phyloP scores from a whole-genome alignment of 768 basidiomycete species.

The Macrolepiota albuminosa region DNA sequence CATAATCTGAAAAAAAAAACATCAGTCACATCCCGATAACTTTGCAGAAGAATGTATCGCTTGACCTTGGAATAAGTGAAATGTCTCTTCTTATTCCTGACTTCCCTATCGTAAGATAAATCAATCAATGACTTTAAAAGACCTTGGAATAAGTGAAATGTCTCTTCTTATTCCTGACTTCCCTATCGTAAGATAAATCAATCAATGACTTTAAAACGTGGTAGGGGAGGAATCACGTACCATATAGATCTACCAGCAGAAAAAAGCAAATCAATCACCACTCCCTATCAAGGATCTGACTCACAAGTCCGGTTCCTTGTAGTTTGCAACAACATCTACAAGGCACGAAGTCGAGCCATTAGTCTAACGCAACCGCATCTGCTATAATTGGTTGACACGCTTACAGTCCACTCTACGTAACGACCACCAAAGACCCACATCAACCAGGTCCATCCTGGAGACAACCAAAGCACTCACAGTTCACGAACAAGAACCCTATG shows the following conservation, averaged over 20 bases:
- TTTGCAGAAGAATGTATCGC: constrained; percentile 13
- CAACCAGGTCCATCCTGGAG: background rate
- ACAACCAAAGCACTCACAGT: constrained; percentile 43
- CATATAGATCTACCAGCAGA: constrained; percentile 62
- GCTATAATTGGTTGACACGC: constrained; percentile 13
- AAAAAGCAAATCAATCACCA: background rate
- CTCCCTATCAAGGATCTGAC: constrained; percentile 20
- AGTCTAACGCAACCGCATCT: background rate
- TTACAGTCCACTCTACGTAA: constrained; percentile 64
- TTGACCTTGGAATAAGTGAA: constrained; percentile 84
- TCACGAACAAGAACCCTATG: constrained; percentile 67
- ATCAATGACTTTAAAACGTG: too few relatives aligned
- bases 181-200: constrained; percentile 61
- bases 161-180: constrained; percentile 80
- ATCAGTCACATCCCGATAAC: constrained; percentile 13
- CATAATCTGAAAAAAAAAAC: constrained; percentile 61
- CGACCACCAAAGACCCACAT: background rate
- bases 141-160: constrained; percentile 91
- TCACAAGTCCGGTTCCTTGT: constrained; percentile 75
- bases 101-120: constrained; percentile 57
- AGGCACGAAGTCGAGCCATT: background rate
- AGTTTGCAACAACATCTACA: constrained; percentile 69
- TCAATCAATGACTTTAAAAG: too few relatives aligned
- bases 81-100: constrained; percentile 77
- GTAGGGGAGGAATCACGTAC: constrained; percentile 35